These are phyloP conservation scores for Catharanthus roseus DNA, from an alignment of 257 asterid species.

Conservation along the genomic window DNA sequence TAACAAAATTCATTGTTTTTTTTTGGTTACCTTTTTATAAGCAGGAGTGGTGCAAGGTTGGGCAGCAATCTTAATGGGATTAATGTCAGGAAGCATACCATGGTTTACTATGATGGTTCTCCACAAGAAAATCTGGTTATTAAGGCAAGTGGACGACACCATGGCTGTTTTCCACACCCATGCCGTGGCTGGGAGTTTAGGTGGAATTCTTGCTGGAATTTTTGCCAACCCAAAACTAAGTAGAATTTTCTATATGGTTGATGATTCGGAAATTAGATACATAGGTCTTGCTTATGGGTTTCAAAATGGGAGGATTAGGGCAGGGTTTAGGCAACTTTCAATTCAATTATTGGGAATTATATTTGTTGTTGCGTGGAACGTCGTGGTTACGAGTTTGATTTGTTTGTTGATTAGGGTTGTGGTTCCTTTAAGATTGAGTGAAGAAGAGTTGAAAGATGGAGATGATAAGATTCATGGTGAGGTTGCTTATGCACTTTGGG, in stretches of 20 bases:
- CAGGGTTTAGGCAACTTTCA: slow-evolving; percentile 55
- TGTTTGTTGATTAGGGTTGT: slow-evolving; percentile 47
- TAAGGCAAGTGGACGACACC: slow-evolving; percentile 67
- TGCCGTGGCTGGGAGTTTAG: slow-evolving; percentile 71
- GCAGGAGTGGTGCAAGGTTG: slow-evolving; percentile 81
- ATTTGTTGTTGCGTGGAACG: slow-evolving; percentile 38
- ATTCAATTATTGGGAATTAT: slow-evolving; percentile 53
- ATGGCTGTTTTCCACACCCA: slow-evolving; percentile 84
- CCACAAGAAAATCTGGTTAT: slow-evolving; percentile 55
- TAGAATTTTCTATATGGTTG: slow-evolving; percentile 36
- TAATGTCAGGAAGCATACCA: slow-evolving; percentile 64
- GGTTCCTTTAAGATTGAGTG: slow-evolving; percentile 51
- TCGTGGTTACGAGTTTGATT: slow-evolving; percentile 47
- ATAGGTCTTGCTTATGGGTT: slow-evolving; percentile 58
- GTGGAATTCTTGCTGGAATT: slow-evolving; percentile 63
- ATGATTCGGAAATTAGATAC: slow-evolving; percentile 29
- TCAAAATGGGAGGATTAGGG: slow-evolving; percentile 24
- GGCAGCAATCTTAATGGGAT: slow-evolving; percentile 83
- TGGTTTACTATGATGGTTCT: slow-evolving; percentile 88
- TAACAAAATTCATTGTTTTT: too few relatives aligned
- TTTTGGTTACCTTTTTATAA: too few relatives aligned
- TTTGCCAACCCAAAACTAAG: slow-evolving; percentile 60
- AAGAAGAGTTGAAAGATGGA: slow-evolving; percentile 45
- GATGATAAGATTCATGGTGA: slow-evolving; percentile 82
- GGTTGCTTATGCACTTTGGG: slow-evolving; percentile 78